Evolutionary conservation across 2,329 filamentous ascomycete species (phyloP), one percentile per base, ranked within the genome.

Genomic region (Sporothrix phasma): DNA sequence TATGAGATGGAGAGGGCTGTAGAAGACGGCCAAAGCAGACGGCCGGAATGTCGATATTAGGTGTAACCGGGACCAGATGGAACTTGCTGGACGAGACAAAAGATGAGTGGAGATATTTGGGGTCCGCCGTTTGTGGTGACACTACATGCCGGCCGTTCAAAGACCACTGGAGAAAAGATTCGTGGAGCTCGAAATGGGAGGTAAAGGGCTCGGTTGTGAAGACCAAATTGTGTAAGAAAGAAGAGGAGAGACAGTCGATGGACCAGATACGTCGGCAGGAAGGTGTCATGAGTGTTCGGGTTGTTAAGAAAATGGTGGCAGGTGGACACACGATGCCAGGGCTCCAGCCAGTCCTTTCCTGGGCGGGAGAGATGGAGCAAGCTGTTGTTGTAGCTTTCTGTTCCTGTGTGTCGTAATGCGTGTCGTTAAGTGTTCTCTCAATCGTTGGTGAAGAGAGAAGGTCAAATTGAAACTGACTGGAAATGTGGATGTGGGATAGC

Each of bases 101-200:
- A 56, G 56, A 51, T 3, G 51, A 37, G 22, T 53, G 34, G 43
- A 54, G 31, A 61, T 11, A 22, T 24, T 54, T 62, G 62, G 63
- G 56, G 39, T 61, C 58, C 47, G 63, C 58, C 63, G 63, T 46
- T 45, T 37, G 29, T 34, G 58, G 63, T 61, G n/a, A 37, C 58
- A 64, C 63, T 54, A 56, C 63, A 64, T 61, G 47, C 39, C 47
- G 54, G 45, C 24, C 56, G 46, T 54, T 60, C 19, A 29, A 15
- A 24, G 10, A 13, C 3, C 17, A 10, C 6, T 13, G 6, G 22
- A n/a, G 37, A 53, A 31, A 41, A 6, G 29, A 34, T 39, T 24
- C 26, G 24, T 26, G 15, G n/a, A n/a, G n/a, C n/a, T n/a, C n/a
- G n/a, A n/a, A n/a, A n/a, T n/a, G n/a, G n/a, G n/a, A n/a, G n/a